These are phyloP conservation scores for Moniliophthora roreri DNA, from an alignment of 1,284 basidiomycete genomes.

Conservation along the genomic window DNA sequence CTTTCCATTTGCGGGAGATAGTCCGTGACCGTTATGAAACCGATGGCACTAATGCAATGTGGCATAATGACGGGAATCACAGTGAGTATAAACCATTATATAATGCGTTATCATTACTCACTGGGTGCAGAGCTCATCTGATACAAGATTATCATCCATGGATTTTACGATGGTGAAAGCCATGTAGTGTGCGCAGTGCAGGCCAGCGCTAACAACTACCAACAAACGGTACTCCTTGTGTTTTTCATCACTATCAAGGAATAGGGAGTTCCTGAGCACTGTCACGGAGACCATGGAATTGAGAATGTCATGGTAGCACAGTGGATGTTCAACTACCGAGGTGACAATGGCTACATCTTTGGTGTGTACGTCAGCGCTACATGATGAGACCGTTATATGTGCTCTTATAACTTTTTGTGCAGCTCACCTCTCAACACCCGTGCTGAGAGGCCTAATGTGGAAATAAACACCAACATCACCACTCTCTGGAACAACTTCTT, in stretches of 20 bases:
- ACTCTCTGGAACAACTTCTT: constrained; percentile 18
- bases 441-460: too few relatives aligned
- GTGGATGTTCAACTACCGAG: constrained; percentile 23
- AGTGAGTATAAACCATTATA: constrained; percentile 12
- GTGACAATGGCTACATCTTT: constrained; percentile 29
- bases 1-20: constrained; percentile 18
- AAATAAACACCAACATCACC: background rate
- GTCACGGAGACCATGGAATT: constrained; percentile 30
- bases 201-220: constrained; percentile 22
- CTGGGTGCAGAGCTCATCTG: constrained; percentile 25
- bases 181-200: constrained; percentile 25
- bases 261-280: constrained; percentile 23
- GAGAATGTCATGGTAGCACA: constrained; percentile 28
- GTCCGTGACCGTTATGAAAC: constrained; percentile 16
- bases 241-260: constrained; percentile 15
- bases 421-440: too few relatives aligned
- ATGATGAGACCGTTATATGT: background rate
- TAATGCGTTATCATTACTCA: too few relatives aligned
- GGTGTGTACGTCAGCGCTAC: constrained; percentile 11
- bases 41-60: constrained; percentile 30
- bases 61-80: constrained; percentile 30
- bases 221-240: constrained; percentile 14
- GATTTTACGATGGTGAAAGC: constrained; percentile 31
- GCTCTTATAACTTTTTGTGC: too few relatives aligned
- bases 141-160: constrained; percentile 33